These are phyloP conservation scores for Lizonia empirigonia DNA, from an alignment of 2,329 filamentous ascomycete genomes.

Conservation along the genomic window DNA sequence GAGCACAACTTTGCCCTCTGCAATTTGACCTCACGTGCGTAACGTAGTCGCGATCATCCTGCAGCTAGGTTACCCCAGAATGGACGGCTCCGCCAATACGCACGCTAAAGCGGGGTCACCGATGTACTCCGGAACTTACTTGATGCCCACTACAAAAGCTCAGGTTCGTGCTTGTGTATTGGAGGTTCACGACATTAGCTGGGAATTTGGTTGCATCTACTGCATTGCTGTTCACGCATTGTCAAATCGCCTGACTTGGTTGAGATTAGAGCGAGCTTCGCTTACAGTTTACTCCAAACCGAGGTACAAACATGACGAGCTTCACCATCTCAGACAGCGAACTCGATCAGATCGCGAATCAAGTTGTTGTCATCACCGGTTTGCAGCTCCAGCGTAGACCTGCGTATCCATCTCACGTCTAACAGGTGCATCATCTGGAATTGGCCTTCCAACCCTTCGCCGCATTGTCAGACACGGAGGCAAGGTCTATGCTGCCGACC, in stretches of 20 bases:
- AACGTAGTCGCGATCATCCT: too few species aligned
- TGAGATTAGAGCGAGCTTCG: too few species aligned
- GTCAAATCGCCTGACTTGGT: too few species aligned
- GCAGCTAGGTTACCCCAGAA: not conserved
- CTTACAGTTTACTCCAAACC: too few species aligned
- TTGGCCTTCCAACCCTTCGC: conserved; percentile 62
- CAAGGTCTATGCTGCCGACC: conserved; percentile 61
- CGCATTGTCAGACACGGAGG: conserved; percentile 60
- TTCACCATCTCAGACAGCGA: conserved; percentile 55
- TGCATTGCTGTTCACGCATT: too few species aligned
- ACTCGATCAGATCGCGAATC: conserved; percentile 53
- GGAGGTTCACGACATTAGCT: too few species aligned
- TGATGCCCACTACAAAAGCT: conserved; percentile 1
- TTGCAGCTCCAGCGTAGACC: conserved; percentile 9
- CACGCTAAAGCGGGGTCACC: conserved; percentile 16
- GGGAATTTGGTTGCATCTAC: too few species aligned
- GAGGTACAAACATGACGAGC: conserved; percentile 43
- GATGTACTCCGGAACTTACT: conserved; percentile 4
- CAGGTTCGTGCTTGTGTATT: too few species aligned
- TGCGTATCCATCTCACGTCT: not conserved
- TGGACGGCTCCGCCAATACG: not conserved
- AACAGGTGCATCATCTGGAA: conserved; percentile 63
- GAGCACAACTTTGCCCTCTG: too few species aligned
- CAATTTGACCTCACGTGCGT: too few species aligned
- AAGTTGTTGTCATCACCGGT: conserved; percentile 62